phyloP scores from a whole-genome alignment of 2,329 filamentous ascomycete genomes.

The Trichoderma sp. region DNA sequence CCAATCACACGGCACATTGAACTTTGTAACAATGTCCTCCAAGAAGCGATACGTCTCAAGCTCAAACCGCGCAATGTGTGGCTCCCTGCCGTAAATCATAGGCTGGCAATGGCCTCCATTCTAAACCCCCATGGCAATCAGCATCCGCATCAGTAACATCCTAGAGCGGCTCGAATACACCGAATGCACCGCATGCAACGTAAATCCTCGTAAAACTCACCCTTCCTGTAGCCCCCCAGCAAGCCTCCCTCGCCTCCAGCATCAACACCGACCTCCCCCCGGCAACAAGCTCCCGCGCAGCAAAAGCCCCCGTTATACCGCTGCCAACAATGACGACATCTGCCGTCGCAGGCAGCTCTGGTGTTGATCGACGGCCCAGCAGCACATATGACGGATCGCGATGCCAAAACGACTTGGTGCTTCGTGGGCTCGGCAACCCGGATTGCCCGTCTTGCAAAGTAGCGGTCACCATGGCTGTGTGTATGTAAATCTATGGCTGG shows the following conservation, averaged over 20 bases:
- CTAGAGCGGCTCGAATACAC: background rate
- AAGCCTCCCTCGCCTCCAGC: constrained; percentile 76
- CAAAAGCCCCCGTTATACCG: constrained; percentile 74
- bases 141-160: background rate
- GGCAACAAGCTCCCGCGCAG: constrained; percentile 60
- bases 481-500: background rate
- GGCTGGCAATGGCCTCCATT: constrained; percentile 77
- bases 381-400: constrained; percentile 62
- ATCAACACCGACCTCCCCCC: constrained; percentile 60
- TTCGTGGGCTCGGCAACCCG: constrained; percentile 58
- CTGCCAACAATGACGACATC: constrained; percentile 73
- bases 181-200: too few species aligned
- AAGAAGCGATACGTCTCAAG: constrained; percentile 65
- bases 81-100: constrained; percentile 58
- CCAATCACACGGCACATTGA: constrained; percentile 70
- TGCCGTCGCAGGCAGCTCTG: constrained; percentile 57
- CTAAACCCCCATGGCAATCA: constrained; percentile 33
- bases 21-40: constrained; percentile 52
- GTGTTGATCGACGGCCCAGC: constrained; percentile 65
- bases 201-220: constrained; percentile 44
- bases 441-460: constrained; percentile 40
- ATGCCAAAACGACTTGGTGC: constrained; percentile 73
- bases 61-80: constrained; percentile 68
- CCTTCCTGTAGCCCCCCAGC: constrained; percentile 79
- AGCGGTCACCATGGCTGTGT: constrained; percentile 34